A percentile compares a stretch with the other conserved stretches of the same genome.
These are phyloP conservation scores for Ceriops tagal DNA, from an alignment of 345 rosid genomes.

Conservation along the genomic window DNA sequence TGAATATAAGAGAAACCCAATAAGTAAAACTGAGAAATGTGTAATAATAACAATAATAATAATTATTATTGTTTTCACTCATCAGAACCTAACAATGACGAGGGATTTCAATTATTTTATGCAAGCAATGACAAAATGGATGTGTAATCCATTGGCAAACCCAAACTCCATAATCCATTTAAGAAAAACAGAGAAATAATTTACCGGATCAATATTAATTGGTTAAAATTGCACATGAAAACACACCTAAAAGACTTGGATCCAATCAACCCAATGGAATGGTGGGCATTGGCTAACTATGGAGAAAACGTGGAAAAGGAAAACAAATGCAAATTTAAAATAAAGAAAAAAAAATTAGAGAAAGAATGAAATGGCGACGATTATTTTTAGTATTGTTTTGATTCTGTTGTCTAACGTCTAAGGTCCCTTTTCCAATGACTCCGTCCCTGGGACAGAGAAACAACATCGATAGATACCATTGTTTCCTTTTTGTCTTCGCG, in stretches of 20 bases:
- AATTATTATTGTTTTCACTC: neutral
- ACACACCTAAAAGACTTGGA: neutral
- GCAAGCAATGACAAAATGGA: neutral
- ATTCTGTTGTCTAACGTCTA: constrained; percentile 32
- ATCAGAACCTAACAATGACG: neutral
- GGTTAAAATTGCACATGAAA: neutral
- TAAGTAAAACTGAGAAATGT: neutral
- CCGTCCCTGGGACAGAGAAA: constrained; percentile 43
- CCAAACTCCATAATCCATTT: no score
- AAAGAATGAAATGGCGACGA: neutral
- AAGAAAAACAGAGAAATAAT: neutral
- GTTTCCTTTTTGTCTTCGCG: neutral
- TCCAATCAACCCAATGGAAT: neutral
- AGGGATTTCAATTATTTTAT: neutral
- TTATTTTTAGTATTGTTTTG: neutral
- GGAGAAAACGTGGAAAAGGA: neutral
- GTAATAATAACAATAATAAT: no score
- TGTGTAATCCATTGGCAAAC: no score
- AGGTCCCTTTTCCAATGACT: constrained; percentile 62
- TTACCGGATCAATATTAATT: neutral
- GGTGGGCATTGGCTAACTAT: neutral
- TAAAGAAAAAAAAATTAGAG: neutral
- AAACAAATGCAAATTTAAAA: neutral
- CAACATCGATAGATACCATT: neutral
- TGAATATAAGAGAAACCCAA: neutral